phyloP scores from a whole-genome alignment of 2,329 filamentous ascomycete species.

The Colletotrichum theobromicola region DNA sequence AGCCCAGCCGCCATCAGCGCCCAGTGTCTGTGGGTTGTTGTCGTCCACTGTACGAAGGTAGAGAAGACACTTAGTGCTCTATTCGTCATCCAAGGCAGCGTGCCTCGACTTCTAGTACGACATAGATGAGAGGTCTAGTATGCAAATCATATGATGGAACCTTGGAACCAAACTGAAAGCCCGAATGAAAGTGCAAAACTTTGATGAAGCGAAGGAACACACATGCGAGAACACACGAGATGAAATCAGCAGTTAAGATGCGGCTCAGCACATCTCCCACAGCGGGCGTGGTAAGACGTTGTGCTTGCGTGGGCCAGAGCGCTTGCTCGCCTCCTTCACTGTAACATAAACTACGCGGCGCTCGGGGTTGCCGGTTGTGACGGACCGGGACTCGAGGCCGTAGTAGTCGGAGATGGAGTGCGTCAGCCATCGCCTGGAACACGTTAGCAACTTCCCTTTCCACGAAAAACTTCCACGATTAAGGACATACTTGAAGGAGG shows the following conservation, averaged over 20 bases:
- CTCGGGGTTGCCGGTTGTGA: constrained; percentile 73
- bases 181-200: background rate
- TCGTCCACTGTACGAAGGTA: background rate
- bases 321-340: constrained; percentile 55
- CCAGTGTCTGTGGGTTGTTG: fast-evolving
- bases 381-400: constrained; percentile 82
- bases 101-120: background rate
- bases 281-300: constrained; percentile 62
- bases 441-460: constrained; percentile 3
- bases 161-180: background rate
- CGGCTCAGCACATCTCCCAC: constrained; percentile 63
- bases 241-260: background rate
- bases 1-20: background rate
- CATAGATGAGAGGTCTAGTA: background rate
- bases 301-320: constrained; percentile 22
- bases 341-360: constrained; percentile 85
- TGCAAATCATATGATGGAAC: background rate
- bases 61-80: background rate
- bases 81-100: background rate
- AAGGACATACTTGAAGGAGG: constrained; percentile 77
- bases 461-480: no score
- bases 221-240: background rate
- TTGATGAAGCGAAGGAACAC: background rate
- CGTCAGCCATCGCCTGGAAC: constrained; percentile 83
- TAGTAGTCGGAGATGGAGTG: constrained; percentile 94